phyloP scores from a whole-genome alignment of 345 rosid species.

The Salix arbutifolia region DNA sequence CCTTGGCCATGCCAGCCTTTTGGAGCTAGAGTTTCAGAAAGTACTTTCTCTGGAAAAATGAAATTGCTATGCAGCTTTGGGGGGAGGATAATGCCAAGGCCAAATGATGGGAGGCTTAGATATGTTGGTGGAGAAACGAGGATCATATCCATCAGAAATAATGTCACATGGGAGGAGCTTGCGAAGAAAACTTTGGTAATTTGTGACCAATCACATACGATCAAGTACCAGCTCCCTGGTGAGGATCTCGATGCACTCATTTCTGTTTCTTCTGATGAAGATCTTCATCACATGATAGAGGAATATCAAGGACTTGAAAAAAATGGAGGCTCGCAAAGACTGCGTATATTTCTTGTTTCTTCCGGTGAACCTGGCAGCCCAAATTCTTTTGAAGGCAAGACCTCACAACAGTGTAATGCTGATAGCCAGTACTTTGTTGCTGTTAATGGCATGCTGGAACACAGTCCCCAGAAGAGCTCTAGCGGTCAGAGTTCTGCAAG shows the following conservation, averaged over 20 bases:
- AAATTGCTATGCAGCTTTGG: constrained; percentile 86
- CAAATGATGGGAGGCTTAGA: constrained; percentile 75
- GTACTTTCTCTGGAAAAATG: constrained; percentile 36
- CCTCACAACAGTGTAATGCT: constrained; percentile 36
- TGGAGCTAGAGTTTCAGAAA: constrained; percentile 27
- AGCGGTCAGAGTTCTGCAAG: constrained; percentile 46
- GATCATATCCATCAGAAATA: constrained; percentile 58
- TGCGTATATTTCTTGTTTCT: constrained; percentile 67
- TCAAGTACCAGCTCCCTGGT: constrained; percentile 89
- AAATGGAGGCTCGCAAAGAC: constrained; percentile 60
- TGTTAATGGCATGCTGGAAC: constrained; percentile 59
- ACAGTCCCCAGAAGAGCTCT: constrained; percentile 45
- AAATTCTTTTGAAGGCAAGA: constrained; percentile 42
- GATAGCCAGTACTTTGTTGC: constrained; percentile 65
- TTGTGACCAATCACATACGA: constrained; percentile 62
- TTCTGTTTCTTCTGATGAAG: constrained; percentile 80
- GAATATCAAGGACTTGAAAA: constrained; percentile 69
- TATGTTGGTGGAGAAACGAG: constrained; percentile 91
- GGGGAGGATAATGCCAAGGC: constrained; percentile 77
- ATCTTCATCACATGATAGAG: constrained; percentile 74
- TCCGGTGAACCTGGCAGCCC: constrained; percentile 51
- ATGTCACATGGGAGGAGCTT: constrained; percentile 53
- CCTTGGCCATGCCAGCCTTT: constrained; percentile 36
- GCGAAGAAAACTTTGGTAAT: constrained; percentile 58
- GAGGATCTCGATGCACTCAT: constrained; percentile 90